phyloP scores from a whole-genome alignment of 2,329 filamentous ascomycete genomes.

The Aspergillus quadricinctus region DNA sequence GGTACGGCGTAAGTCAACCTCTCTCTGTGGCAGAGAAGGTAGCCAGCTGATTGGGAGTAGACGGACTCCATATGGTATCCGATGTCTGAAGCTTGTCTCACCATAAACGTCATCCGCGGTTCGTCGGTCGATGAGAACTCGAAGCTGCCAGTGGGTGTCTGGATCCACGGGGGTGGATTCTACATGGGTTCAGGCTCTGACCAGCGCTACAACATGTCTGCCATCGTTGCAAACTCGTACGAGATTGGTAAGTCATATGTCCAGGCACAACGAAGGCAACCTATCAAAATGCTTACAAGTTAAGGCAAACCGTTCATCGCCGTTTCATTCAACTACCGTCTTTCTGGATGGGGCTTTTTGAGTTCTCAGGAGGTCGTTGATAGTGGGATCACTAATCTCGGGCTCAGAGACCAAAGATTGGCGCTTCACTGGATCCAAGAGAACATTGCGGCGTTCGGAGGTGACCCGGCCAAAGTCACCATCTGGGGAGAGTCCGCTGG shows the following conservation, averaged over 20 bases:
- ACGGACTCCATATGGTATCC: constrained; percentile 34
- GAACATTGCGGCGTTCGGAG: constrained; percentile 34
- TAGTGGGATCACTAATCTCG: constrained; percentile 53
- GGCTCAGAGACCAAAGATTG: constrained; percentile 39
- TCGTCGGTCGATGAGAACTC: constrained; percentile 31
- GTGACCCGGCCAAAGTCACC: constrained; percentile 32
- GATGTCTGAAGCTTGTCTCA: constrained; percentile 55
- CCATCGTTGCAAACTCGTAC: constrained; percentile 53
- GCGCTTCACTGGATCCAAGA: constrained; percentile 36
- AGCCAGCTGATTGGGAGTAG: constrained; percentile 14
- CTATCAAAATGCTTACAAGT: background rate
- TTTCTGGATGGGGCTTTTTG: constrained; percentile 52
- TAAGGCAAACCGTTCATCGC: constrained; percentile 49
- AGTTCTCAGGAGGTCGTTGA: constrained; percentile 41
- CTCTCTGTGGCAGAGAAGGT: background rate
- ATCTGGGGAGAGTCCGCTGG: constrained; percentile 58
- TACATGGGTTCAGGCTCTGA: constrained; percentile 49
- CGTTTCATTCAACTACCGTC: constrained; percentile 53
- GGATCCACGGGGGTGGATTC: constrained; percentile 59
- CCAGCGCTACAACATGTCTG: constrained; percentile 59
- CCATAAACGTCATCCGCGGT: constrained; percentile 57
- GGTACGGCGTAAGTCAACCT: constrained; percentile 43
- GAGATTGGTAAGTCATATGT: constrained; percentile 33
- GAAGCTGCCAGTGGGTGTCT: constrained; percentile 54
- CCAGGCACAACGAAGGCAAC: background rate